Evolutionary conservation across 163 green algal genomes (phyloP).

Genomic region (Scenedesmus sp.): DNA sequence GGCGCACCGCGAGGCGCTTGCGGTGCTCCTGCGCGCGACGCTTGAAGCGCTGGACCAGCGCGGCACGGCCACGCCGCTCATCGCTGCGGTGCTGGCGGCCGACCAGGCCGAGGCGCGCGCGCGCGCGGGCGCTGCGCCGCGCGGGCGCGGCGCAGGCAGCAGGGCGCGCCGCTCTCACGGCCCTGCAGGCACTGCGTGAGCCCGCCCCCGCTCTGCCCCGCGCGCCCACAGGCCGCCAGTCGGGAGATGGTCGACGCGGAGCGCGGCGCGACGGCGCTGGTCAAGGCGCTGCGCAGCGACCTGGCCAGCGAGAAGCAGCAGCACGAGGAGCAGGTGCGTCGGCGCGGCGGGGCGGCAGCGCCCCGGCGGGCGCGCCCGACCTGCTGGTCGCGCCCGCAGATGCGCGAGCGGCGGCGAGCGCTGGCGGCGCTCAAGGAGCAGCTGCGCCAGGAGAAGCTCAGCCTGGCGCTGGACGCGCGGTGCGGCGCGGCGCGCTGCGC

Average conservation of each 20-base stretch:
- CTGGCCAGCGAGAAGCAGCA: conserved; percentile 74
- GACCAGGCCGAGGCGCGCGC: conserved; percentile 60
- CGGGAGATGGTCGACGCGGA: conserved; percentile 76
- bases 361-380: not conserved
- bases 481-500: no score
- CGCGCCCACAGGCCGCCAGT: conserved; percentile 51
- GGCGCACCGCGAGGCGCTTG: conserved; percentile 67
- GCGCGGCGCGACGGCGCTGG: conserved; percentile 60
- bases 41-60: conserved; percentile 63
- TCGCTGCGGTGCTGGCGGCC: conserved; percentile 67
- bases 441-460: conserved; percentile 65
- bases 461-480: conserved; percentile 53
- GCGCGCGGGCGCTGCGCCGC: no score
- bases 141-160: not conserved
- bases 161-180: not conserved
- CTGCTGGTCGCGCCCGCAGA: conserved; percentile 33
- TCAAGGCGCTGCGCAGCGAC: conserved; percentile 70
- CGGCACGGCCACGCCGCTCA: conserved; percentile 52
- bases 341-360: no score
- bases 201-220: not conserved
- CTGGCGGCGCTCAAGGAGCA: conserved; percentile 67
- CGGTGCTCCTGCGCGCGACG: conserved; percentile 62
- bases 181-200: not conserved
- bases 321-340: conserved; percentile 72
- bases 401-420: conserved; percentile 62